phyloP scores from a whole-genome alignment of 2,329 filamentous ascomycete genomes.

The Epichloe bromicola region DNA sequence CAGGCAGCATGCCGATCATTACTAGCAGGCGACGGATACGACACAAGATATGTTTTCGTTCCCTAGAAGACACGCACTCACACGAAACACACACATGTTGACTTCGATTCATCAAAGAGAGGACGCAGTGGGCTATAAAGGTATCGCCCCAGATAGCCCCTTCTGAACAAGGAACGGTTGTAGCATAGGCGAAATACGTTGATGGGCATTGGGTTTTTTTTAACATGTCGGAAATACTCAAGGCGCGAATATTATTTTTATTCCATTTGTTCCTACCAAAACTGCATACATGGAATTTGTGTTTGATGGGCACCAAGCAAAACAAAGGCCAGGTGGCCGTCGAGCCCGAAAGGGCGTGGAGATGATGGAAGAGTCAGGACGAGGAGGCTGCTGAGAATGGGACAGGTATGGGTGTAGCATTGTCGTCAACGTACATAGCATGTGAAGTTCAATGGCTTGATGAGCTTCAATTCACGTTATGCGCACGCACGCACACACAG shows the following conservation, averaged over 20 bases:
- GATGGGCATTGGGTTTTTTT: constrained; percentile 7
- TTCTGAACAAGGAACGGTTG: constrained; percentile 12
- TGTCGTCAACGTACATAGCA: constrained; percentile 7
- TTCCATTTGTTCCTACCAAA: neutral
- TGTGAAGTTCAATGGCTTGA: constrained; percentile 1
- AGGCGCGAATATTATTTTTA: neutral
- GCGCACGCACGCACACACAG: too few relatives aligned
- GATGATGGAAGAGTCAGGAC: neutral
- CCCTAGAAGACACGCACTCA: constrained; percentile 7
- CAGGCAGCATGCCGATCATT: too few relatives aligned
- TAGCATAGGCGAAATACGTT: constrained; percentile 23
- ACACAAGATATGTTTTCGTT: neutral
- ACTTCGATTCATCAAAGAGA: neutral
- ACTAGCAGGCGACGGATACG: neutral
- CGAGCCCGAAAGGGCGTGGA: neutral
- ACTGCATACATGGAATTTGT: neutral
- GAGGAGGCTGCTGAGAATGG: neutral
- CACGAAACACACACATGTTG: neutral
- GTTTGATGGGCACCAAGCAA: neutral
- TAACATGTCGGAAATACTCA: neutral
- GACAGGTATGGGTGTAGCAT: constrained; percentile 7
- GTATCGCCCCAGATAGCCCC: constrained; percentile 1
- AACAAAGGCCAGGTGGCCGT: neutral
- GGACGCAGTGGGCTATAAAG: constrained; percentile 1
- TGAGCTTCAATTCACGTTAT: neutral